phyloP scores from a whole-genome alignment of 352 stramenopile species.

The Globisporangium takayamanum region DNA sequence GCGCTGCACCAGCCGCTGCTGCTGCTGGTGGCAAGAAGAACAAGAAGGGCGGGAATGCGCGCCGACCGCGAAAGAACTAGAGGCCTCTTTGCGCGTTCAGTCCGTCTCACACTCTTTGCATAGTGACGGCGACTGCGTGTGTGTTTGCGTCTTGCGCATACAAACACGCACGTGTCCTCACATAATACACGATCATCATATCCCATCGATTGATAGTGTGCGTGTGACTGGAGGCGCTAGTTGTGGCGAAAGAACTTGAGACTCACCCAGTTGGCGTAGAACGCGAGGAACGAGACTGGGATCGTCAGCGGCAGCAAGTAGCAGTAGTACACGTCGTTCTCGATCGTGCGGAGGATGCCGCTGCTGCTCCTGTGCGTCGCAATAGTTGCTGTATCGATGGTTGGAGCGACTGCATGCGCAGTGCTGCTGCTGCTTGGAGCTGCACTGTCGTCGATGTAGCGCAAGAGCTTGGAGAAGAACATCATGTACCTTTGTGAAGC shows the following conservation, averaged over 20 bases:
- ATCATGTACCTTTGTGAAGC: slow-evolving; percentile 49
- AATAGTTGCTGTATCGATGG: not conserved
- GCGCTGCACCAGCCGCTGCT: not conserved
- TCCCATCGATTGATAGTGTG: too few relatives aligned
- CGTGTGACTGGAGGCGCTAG: slow-evolving; percentile 12
- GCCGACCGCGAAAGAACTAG: slow-evolving; percentile 46
- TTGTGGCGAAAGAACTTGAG: slow-evolving; percentile 87
- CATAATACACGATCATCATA: too few relatives aligned
- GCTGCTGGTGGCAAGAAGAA: slow-evolving; percentile 26
- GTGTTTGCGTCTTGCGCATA: not conserved
- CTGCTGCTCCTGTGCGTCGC: not conserved
- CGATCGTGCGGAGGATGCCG: slow-evolving; percentile 35
- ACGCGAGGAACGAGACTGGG: slow-evolving; percentile 65
- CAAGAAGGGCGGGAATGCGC: slow-evolving; percentile 23
- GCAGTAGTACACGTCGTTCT: slow-evolving; percentile 74
- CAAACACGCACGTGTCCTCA: too few relatives aligned
- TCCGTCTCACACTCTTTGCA: too few relatives aligned
- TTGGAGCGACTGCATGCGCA: slow-evolving; percentile 4
- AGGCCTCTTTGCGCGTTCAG: slow-evolving; percentile 1
- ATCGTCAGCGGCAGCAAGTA: slow-evolving; percentile 75
- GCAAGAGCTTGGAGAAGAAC: slow-evolving; percentile 61
- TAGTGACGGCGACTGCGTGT: not conserved
- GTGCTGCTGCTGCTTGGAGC: too few relatives aligned
- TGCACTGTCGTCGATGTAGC: slow-evolving; percentile 15
- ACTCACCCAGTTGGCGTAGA: slow-evolving; percentile 79